These are phyloP conservation scores for Hirsutella thompsonii DNA, from an alignment of 2,329 filamentous ascomycete species.

Conservation along the genomic window DNA sequence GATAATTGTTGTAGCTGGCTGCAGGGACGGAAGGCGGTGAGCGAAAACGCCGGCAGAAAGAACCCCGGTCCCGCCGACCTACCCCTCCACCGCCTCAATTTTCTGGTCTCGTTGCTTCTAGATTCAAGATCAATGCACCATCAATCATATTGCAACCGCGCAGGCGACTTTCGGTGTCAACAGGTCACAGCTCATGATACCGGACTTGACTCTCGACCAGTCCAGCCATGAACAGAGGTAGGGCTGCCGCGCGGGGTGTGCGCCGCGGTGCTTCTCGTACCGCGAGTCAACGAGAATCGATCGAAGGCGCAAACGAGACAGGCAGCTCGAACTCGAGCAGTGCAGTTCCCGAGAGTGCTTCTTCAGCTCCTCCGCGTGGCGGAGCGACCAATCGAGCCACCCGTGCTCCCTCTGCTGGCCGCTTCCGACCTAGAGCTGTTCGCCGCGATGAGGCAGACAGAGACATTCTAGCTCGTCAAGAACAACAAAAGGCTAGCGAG, in stretches of 20 bases:
- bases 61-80: conserved; percentile 19
- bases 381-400: conserved; percentile 21
- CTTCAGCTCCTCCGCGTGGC: conserved; percentile 15
- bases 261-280: conserved; percentile 17
- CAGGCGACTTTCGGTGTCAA: too few species aligned
- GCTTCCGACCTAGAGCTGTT: conserved; percentile 35
- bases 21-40: neutral
- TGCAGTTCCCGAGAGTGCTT: conserved; percentile 5
- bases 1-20: too few species aligned
- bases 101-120: conserved; percentile 4
- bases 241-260: conserved; percentile 17
- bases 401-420: conserved; percentile 20
- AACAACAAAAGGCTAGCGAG: conserved; percentile 28
- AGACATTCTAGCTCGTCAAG: conserved; percentile 30
- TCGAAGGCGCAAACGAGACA: neutral
- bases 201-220: too few species aligned
- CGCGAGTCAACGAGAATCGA: conserved; percentile 5
- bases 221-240: conserved; percentile 22
- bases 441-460: conserved; percentile 37
- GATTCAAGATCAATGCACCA: too few species aligned
- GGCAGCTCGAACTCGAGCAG: neutral
- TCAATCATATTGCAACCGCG: too few species aligned
- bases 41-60: conserved; percentile 13
- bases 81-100: conserved; percentile 11
- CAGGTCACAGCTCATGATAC: neutral